Evolutionary conservation across 805 yeast genomes (phyloP), one percentile per base, ranked within the genome.

Genomic region (Hanseniaspora lindneri): DNA sequence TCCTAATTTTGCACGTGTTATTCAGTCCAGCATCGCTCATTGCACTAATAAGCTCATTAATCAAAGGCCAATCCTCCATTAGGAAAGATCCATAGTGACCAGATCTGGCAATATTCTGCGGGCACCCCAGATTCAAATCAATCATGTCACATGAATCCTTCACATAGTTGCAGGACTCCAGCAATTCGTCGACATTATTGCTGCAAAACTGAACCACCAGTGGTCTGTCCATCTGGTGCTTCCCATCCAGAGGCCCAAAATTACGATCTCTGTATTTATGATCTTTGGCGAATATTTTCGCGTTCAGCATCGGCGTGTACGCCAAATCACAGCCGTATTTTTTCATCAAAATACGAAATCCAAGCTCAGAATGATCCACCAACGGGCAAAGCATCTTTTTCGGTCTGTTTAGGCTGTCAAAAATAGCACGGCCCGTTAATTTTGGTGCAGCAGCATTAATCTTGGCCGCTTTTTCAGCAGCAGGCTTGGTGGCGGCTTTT

Each of bases 291-390:
- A 92, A 92, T 33, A 88, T 66, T 42, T 87, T 72, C 3, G 98
- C 95, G 64, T 92, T 97, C 55, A 83, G 75, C 99, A 92, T 92
- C 3, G 99, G 99, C 0, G 97, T 84, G 58, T 89, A 92, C 59
- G 96, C 85, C 29, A 92, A 68, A 2, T 87, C 85, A 0, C 98
- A 97, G 3, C 99, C 99, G 58, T 88, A 81, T 51, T 73, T 70
- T 49, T 97, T 72, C 3, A 94, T 83, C 14, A 92, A 67, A 16
- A 84, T 73, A 54, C 99, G 72, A 97, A 97, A 92, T 1, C 95
- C 97, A 17, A 92, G 71, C 60, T 92, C 99, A 3, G 89, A 79
- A 55, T 87, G 96, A 63, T 92, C 99, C 17, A 92, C 99, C 96
- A 92, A 89, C 1, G 99, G 99, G 3, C 97, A 98, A 19, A 92